Evolutionary conservation across 1,284 basidiomycete genomes (phyloP), one percentile per base, ranked within the genome.

Genomic region (Malassezia caprae): DNA sequence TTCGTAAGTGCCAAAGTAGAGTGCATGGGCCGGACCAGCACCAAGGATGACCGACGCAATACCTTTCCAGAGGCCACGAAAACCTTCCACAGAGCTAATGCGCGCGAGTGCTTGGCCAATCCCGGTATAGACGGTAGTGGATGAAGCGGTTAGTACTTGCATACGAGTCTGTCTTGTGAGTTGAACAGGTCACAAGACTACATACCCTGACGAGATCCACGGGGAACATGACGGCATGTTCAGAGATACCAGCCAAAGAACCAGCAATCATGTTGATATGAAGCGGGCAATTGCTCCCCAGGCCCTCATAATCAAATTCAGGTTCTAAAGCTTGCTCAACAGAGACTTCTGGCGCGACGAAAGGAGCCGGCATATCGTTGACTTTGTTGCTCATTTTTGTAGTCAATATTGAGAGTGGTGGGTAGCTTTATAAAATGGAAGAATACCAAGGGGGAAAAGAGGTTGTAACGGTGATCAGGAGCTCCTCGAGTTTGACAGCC

Each of bases 161-260:
- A 99, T 99, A 69, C 94, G 88, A 37, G 94, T 98, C 91, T 96
- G 69, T n/a, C 21, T 11, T 6, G 17, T 35, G 24, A 43, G 41
- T n/a, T 12, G 21, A 28, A 35, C 42, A 48, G 23, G 17, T 49
- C 40, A 35, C 31, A 27, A 24, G 7, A 24, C 17, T 17, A 57
- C 45, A 27, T 57, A 88, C 93, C 80, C 98, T 96, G 76, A 99
- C 94, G 69, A 88, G 90, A 78, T 99, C 94, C 61, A 98, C 80
- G 3, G 94, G 94, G 75, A 89, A 99, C 87, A 99, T 98, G 74
- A 94, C 89, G 24, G 91, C 88, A 78, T 99, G 94, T 77, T 99
- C 94, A 52, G 90, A 90, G 68, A 99, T 98, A 59, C 94, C 94
- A 65, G 94, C 93, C 76, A 98, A 78, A 44, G 90, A 90, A 54